These are phyloP conservation scores for Mycena vitilis DNA, from an alignment of 768 basidiomycete species.

Conservation along the genomic window DNA sequence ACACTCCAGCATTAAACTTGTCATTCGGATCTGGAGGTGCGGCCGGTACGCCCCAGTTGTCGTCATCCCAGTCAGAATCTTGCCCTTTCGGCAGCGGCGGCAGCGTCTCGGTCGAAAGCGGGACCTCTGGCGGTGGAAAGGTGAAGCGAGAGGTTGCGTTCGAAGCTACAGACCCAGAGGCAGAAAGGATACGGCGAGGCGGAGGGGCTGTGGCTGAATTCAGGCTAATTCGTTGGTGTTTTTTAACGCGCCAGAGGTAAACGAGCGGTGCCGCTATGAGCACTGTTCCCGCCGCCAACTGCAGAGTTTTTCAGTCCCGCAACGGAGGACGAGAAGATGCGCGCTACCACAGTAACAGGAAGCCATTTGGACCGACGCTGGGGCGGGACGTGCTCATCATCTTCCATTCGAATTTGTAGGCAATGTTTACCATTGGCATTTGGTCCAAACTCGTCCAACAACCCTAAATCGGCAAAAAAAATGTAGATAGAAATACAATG, in stretches of 20 bases:
- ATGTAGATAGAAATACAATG: slow-evolving; percentile 17
- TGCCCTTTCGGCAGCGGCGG: slow-evolving; percentile 4
- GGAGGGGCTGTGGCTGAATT: slow-evolving; percentile 21
- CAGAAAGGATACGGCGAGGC: slow-evolving; percentile 24
- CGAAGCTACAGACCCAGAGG: slow-evolving; percentile 1
- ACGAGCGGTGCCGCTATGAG: slow-evolving; percentile 33
- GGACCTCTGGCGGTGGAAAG: slow-evolving; percentile 7
- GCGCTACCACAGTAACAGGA: slow-evolving; percentile 25
- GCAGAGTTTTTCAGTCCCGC: slow-evolving; percentile 5
- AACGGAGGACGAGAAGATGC: neutral
- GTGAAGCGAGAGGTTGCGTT: slow-evolving; percentile 21
- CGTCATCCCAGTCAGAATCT: slow-evolving; percentile 34
- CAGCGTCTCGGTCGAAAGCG: neutral
- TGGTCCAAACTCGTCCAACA: slow-evolving; percentile 15
- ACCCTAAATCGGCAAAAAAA: slow-evolving; percentile 17
- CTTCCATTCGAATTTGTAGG: slow-evolving; percentile 12
- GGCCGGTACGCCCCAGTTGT: slow-evolving; percentile 32
- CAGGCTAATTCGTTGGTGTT: slow-evolving; percentile 15
- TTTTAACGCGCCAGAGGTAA: slow-evolving; percentile 30
- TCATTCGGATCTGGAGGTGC: slow-evolving; percentile 38
- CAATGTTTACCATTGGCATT: slow-evolving; percentile 9
- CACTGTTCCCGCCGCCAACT: slow-evolving; percentile 30
- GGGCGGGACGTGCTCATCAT: slow-evolving; percentile 21
- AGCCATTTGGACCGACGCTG: slow-evolving; percentile 27
- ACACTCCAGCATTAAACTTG: slow-evolving; percentile 62